Percentiles rank a stretch among this genome's conserved stretches.
phyloP scores from a whole-genome alignment of 176 grass and related monocot genomes.

The Neostapfia colusana region DNA sequence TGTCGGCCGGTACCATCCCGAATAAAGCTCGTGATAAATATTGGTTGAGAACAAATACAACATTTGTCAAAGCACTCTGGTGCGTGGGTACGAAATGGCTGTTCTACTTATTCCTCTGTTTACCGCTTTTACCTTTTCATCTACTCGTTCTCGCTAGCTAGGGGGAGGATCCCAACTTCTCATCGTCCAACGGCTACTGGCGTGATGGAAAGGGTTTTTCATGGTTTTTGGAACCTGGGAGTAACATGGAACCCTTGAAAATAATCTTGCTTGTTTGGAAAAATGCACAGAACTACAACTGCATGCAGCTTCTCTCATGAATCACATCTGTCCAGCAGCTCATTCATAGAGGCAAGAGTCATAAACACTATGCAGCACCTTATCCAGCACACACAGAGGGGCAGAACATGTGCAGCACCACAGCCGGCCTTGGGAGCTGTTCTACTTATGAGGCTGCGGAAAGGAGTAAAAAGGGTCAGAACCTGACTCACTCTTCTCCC shows the following conservation, averaged over 20 bases:
- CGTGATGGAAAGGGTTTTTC: background rate
- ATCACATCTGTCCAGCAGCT: background rate
- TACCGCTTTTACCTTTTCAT: too few relatives aligned
- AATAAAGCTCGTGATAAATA: background rate
- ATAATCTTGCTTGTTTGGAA: background rate
- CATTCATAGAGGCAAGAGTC: background rate
- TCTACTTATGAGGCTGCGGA: conserved; percentile 29
- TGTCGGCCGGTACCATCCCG: background rate
- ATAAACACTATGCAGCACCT: background rate
- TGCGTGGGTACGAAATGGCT: too few relatives aligned
- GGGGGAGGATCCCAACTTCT: too few relatives aligned
- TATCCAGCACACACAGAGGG: background rate
- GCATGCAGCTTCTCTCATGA: background rate
- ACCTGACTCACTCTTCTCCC: background rate
- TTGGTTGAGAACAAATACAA: too few relatives aligned
- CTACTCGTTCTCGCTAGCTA: too few relatives aligned
- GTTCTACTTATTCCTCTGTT: too few relatives aligned
- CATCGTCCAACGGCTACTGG: too few relatives aligned
- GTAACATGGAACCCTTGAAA: background rate
- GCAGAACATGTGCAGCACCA: background rate
- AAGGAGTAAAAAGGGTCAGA: conserved; percentile 30
- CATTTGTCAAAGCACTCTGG: too few relatives aligned
- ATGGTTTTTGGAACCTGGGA: background rate
- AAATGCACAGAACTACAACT: background rate
- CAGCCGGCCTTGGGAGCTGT: background rate